Evolutionary conservation across 352 stramenopile genomes (phyloP).

Genomic region (Phytopythium kandeliae): DNA sequence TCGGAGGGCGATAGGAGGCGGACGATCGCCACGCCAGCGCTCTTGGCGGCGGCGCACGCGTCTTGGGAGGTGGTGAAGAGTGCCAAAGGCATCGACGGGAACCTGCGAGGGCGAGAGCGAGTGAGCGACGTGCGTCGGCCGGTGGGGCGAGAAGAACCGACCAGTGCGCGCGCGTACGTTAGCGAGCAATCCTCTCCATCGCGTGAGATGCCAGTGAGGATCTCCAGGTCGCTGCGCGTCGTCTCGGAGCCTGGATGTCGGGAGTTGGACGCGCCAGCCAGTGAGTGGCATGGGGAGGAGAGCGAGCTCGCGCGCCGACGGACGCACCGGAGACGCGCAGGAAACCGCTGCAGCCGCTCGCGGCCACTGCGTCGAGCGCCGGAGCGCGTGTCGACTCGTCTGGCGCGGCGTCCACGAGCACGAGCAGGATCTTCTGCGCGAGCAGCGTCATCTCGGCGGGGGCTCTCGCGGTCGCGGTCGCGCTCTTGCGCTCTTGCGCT

Average conservation of each 20-base stretch:
- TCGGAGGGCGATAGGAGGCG: constrained; percentile 9
- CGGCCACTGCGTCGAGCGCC: constrained; percentile 44
- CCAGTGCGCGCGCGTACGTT: constrained; percentile 16
- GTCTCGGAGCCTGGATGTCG: constrained; percentile 1
- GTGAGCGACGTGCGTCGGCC: too few species aligned
- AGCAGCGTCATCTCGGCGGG: constrained; percentile 25
- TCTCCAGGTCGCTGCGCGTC: constrained; percentile 17
- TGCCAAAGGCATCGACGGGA: constrained; percentile 49
- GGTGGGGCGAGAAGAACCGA: too few species aligned
- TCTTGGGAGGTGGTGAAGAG: constrained; percentile 45
- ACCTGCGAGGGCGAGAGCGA: constrained; percentile 19
- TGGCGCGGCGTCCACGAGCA: constrained; percentile 33
- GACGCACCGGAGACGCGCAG: constrained; percentile 37
- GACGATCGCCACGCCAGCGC: constrained; percentile 27
- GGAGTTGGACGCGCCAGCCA: background rate
- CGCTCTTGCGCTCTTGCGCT: too few species aligned
- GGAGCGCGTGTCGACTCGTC: constrained; percentile 20
- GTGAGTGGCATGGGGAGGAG: background rate
- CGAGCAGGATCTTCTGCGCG: constrained; percentile 45
- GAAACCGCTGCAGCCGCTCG: constrained; percentile 45
- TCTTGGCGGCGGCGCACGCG: constrained; percentile 23
- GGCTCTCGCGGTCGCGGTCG: background rate
- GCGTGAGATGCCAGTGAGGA: constrained; percentile 29
- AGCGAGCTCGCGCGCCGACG: background rate
- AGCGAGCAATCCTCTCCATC: constrained; percentile 12